Base-by-base conservation (phyloP, 805 yeast genomes). In the Saturnispora besseyi region DNA sequence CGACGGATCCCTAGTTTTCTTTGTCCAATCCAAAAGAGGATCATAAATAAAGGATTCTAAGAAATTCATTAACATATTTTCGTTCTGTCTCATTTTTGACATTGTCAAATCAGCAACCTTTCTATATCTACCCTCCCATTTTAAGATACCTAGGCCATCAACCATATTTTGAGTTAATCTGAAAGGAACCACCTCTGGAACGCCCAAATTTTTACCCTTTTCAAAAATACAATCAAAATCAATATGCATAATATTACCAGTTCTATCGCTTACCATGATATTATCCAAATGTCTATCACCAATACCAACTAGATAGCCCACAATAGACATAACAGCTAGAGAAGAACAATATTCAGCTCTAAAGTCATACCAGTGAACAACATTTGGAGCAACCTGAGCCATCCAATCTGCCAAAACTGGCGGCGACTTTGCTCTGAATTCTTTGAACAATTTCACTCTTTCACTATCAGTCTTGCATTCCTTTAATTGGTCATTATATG, bases 201-300 rank as follows among this genome's bases (percentile, higher is more conserved):
- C 82, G 0, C 78, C 77, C 21, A 78, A 63, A 2, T 82, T 81
- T 29, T 82, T 67, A 24, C 86, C 87, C 62, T 91, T 93, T 51
- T 91, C 98, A 61, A 95, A 93, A 40, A 93, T 70, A 69, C 98
- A 91, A 62, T 95, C 98, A 65, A 93, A 93, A 66, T 95, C 99
- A 49, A 93, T 97, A 64, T 93, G 99, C 53, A 93, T 67, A 0
- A 88, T 79, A 8, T 79, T 80, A 1, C 99, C 99, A 3, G 82
- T 76, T 40, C 73, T 76, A 53, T 83, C 82, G 58, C 82, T 76
- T 36, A 91, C 69, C 49, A 93, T 67, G 21, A 93, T 79, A 60
- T 93, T 93, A 61, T 93, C 99, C 57, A 96, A 85, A 62, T 93
- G 99, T 37, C 99, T 74, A 65, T 93, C 99, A 24, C 99, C 99